These are phyloP conservation scores for Mortierella sp. DNA, from an alignment of 371 early-diverging fungal genomes.

Conservation along the genomic window DNA sequence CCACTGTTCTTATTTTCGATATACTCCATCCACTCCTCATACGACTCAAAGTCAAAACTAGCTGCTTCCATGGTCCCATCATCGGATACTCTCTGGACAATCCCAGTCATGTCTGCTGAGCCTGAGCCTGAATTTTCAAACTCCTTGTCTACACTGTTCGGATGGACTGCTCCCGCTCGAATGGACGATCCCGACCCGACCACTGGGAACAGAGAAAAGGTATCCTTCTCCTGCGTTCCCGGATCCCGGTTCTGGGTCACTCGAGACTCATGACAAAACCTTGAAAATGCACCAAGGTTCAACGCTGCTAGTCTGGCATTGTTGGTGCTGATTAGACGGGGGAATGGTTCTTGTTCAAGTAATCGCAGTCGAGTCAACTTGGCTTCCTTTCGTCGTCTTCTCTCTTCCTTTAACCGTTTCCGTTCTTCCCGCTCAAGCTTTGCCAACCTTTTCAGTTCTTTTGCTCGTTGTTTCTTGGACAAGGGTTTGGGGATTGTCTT, in stretches of 20 bases:
- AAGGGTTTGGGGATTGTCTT: too few relatives aligned
- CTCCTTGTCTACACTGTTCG: not conserved
- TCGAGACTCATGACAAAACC: constrained; percentile 15
- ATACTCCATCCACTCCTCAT: constrained; percentile 30
- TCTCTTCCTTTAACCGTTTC: not conserved
- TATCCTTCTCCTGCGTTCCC: not conserved
- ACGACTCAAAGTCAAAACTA: constrained; percentile 23
- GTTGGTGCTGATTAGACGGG: constrained; percentile 31
- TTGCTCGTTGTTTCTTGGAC: constrained; percentile 12
- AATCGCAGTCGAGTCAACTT: not conserved
- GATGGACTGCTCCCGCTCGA: too few relatives aligned
- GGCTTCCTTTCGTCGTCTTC: not conserved
- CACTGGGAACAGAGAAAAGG: too few relatives aligned
- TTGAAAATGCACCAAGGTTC: constrained; percentile 21
- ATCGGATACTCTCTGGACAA: not conserved
- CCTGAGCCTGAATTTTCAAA: not conserved
- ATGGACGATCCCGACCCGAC: too few relatives aligned
- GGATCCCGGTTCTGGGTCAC: not conserved
- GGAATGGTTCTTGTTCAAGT: constrained; percentile 23
- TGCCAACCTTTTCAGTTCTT: constrained; percentile 2
- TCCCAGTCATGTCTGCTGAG: not conserved
- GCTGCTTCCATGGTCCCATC: not conserved
- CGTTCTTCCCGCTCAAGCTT: not conserved
- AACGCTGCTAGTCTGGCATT: constrained; percentile 23
- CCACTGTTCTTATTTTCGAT: constrained; percentile 31